phyloP scores from a whole-genome alignment of 208 protist species.

The Trypanosoma mega region DNA sequence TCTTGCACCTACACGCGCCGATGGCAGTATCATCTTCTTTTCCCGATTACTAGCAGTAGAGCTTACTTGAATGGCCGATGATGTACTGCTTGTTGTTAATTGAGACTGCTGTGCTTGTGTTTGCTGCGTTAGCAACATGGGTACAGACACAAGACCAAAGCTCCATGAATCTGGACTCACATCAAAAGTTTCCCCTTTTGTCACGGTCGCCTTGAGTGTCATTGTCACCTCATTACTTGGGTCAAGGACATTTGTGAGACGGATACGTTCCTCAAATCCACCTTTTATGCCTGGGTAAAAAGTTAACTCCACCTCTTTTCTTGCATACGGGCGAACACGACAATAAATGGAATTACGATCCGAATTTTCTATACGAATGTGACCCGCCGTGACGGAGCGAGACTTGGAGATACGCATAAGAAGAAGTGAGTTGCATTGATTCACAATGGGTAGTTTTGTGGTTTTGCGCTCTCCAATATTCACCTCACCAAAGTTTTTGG shows the following conservation, averaged over 20 bases:
- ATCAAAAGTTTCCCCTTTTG: constrained; percentile 87
- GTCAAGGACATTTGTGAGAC: constrained; percentile 69
- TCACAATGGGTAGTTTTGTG: constrained; percentile 77
- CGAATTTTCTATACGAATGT: constrained; percentile 80
- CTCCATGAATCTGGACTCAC: constrained; percentile 81
- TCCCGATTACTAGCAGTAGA: background rate
- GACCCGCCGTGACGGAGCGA: constrained; percentile 74
- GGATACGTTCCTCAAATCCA: constrained; percentile 72
- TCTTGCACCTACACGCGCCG: constrained; percentile 53
- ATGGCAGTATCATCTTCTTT: background rate
- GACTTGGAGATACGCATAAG: constrained; percentile 77
- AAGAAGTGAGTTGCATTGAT: constrained; percentile 74
- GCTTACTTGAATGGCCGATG: background rate
- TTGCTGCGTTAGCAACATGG: constrained; percentile 32
- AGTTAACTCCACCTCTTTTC: constrained; percentile 75
- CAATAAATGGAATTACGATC: constrained; percentile 69
- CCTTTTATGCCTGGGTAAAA: constrained; percentile 87
- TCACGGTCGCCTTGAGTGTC: constrained; percentile 80
- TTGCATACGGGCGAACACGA: constrained; percentile 72
- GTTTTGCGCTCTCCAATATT: constrained; percentile 83
- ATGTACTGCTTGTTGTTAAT: background rate
- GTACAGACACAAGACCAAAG: constrained; percentile 62
- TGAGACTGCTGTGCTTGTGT: background rate
- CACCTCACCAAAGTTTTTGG: constrained; percentile 87
- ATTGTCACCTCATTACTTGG: constrained; percentile 60